Base-by-base conservation (phyloP, 257 asterid genomes). In the Prunella vulgaris region DNA sequence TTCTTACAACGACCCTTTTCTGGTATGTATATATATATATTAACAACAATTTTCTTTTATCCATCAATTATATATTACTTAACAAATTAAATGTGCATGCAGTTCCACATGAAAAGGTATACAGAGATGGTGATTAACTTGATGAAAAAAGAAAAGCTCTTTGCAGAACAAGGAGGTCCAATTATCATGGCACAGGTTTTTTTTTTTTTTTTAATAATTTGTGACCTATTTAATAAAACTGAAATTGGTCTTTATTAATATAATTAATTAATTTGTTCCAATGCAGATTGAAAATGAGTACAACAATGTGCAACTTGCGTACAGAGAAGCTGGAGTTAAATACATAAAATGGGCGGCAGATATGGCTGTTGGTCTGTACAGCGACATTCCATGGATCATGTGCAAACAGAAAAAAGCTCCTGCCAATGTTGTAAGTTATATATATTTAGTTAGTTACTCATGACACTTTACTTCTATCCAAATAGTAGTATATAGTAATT, bases 151-250 rank as follows among this genome's bases (percentile, higher is more conserved):
- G 95, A 86, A 72, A 88, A 86, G 0, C 79, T 92, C n/a, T 92
- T 92, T 44, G 93, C 93, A n/a, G 90, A 88, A 17, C 97, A 92
- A 79, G 98, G 98, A 65, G 98, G 96, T 5, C 98, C 98, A 5
- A 89, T 92, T 46, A 87, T 92, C 70, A 27, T 92, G 89, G 95
- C 96, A 15, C 96, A 90, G 84, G 96, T 84, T n/a, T n/a, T n/a
- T n/a, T n/a, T n/a, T n/a, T n/a, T n/a, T n/a, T n/a, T n/a, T n/a
- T n/a, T n/a, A n/a, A n/a, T n/a, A n/a, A n/a, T n/a, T n/a, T n/a
- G n/a, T n/a, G n/a, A n/a, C n/a, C n/a, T n/a, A n/a, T n/a, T n/a
- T n/a, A n/a, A n/a, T n/a, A n/a, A n/a, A n/a, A 42, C 8, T 9
- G 3, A 25, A 25, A 25, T 25, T 25, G 28, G 3, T 25, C n/a